Evolutionary conservation across 148 eudicot species (phyloP).

Genomic region (Linanthus parryae): DNA sequence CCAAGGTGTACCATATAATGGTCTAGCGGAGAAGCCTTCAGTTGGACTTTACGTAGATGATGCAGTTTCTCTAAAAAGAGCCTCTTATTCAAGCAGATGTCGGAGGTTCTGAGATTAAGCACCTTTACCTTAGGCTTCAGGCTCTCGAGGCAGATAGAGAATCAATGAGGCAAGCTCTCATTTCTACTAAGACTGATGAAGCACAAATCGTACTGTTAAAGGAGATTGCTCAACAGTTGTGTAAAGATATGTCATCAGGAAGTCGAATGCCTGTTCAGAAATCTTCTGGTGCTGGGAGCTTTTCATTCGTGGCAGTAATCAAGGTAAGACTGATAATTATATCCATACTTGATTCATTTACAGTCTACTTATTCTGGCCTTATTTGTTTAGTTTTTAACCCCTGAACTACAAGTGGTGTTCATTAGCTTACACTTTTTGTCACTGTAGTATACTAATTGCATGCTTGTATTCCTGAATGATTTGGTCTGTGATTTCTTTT

Average conservation of each 20-base stretch:
- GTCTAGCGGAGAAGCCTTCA: conserved; percentile 32
- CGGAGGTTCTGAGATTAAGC: conserved; percentile 63
- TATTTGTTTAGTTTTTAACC: too few species aligned
- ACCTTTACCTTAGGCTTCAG: conserved; percentile 73
- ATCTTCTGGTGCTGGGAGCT: conserved; percentile 27
- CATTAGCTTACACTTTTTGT: too few species aligned
- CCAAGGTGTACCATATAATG: conserved; percentile 34
- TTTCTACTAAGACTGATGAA: conserved; percentile 81
- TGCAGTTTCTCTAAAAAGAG: conserved; percentile 32
- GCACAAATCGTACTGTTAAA: conserved; percentile 73
- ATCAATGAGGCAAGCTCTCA: conserved; percentile 74
- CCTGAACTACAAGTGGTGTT: too few species aligned
- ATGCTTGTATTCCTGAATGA: too few species aligned
- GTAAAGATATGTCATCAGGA: conserved; percentile 66
- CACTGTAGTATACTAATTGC: too few species aligned
- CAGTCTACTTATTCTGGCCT: too few species aligned
- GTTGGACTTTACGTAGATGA: conserved; percentile 35
- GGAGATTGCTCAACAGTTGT: conserved; percentile 86
- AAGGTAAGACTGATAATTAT: conserved; percentile 39
- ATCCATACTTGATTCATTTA: too few species aligned
- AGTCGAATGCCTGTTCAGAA: conserved; percentile 44
- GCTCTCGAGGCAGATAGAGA: conserved; percentile 95
- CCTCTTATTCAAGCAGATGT: conserved; percentile 29
- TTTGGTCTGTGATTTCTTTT: too few species aligned
- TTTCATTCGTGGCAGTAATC: conserved; percentile 40